Evolutionary conservation across 1,284 basidiomycete genomes (phyloP).

Genomic region (Tilletia indica): DNA sequence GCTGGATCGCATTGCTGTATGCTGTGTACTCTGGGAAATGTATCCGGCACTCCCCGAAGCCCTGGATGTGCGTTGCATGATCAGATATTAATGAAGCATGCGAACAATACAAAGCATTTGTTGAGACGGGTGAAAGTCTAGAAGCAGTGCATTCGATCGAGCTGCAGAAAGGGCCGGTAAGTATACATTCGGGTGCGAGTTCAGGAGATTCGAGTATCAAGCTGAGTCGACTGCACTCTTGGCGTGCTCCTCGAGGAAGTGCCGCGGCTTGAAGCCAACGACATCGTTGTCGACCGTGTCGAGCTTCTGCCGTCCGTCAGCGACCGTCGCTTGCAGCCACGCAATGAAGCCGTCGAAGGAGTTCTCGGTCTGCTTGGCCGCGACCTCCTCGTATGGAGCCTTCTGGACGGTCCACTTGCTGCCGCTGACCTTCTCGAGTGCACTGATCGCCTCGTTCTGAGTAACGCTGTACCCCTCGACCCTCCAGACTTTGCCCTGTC

Average conservation of each 20-base stretch:
- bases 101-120: too few species aligned
- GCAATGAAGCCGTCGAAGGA: conserved; percentile 16
- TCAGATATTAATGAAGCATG: too few species aligned
- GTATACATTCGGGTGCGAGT: too few species aligned
- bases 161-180: too few species aligned
- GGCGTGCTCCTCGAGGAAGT: background rate
- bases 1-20: too few species aligned
- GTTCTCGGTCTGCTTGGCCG: background rate
- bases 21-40: too few species aligned
- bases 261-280: conserved; percentile 11
- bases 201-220: too few species aligned
- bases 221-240: background rate
- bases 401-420: background rate
- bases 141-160: too few species aligned
- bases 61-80: too few species aligned
- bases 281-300: conserved; percentile 11
- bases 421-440: background rate
- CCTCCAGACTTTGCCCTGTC: background rate
- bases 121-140: too few species aligned
- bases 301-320: conserved; percentile 4
- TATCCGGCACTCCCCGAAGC: too few species aligned
- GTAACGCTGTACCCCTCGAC: background rate
- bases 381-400: background rate
- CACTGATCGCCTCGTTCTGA: background rate
- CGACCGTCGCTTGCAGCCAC: background rate